Evolutionary conservation across 2,329 filamentous ascomycete genomes (phyloP), one percentile per base, ranked within the genome.

Genomic region (Geosmithia putterillii): DNA sequence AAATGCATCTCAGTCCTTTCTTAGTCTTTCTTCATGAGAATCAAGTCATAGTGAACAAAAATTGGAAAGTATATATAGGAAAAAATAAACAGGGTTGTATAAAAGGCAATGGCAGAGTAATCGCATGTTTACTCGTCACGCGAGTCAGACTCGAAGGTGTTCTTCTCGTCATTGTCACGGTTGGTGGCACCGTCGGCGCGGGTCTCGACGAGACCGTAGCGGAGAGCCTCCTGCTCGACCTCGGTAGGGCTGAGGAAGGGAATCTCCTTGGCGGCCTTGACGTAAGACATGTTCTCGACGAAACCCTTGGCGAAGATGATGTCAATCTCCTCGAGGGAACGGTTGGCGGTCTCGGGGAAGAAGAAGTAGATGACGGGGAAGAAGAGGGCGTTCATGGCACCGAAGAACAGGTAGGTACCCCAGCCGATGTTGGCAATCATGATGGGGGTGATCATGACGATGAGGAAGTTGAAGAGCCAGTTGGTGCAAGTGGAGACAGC

Each of bases 371-470:
- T 63, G 3, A 66, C 52, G 10, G 47, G 17, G 4, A 62, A 50
- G 50, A 69, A 64, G 43, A 66, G 50, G 4, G 59, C 56, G 47
- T 62, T 64, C 66, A 66, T 70, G 36, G 61, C 42, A 14, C 59
- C 65, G 50, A 74, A 73, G 23, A 71, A 57, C 43, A 76, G 73
- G 50, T 75, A 76, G 0, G 69, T 71, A 47, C 66, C 65, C 71
- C 70, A 76, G 1, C 60, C 64, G 40, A 76, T 74, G 41, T 66
- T 61, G 21, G 66, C 58, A 35, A 75, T 58, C 2, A 68, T 62
- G 2, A 73, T 65, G 0, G 67, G 67, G 37, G 63, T 65, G 42
- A 59, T 66, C 44, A 66, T 68, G 53, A 69, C 63, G 48, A 65
- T 70, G 43, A 69, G 60, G 40, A 69, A 57, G 37, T 58, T 62